These are phyloP conservation scores for Rasamsonia emersonii DNA, from an alignment of 2,329 filamentous ascomycete genomes.

Conservation along the genomic window DNA sequence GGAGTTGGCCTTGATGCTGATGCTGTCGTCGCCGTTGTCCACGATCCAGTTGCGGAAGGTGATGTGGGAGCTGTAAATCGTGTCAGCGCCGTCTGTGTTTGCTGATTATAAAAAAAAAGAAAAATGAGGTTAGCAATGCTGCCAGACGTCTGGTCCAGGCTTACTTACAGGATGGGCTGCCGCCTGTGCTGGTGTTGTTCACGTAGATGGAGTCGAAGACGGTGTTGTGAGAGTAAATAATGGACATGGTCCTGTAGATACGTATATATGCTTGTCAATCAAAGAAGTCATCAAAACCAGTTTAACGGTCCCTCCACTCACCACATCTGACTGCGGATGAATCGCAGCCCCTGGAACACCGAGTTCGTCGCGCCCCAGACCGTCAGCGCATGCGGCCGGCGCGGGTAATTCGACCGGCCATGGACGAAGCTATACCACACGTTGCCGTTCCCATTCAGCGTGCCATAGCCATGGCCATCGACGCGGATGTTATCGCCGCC, in stretches of 20 bases:
- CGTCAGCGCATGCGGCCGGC: conserved; percentile 22
- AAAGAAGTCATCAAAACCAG: too few relatives aligned
- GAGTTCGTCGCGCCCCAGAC: conserved; percentile 11
- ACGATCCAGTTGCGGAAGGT: conserved; percentile 44
- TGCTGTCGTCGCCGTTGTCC: conserved; percentile 46
- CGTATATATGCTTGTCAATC: not conserved
- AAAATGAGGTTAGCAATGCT: too few relatives aligned
- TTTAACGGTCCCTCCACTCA: too few relatives aligned
- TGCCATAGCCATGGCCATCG: conserved; percentile 41
- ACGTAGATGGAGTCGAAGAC: conserved; percentile 45
- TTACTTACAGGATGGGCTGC: too few relatives aligned
- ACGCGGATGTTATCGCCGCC: conserved; percentile 43
- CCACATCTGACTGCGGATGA: conserved; percentile 53
- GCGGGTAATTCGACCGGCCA: conserved; percentile 21
- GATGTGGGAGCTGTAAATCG: conserved; percentile 45
- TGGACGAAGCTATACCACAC: conserved; percentile 30
- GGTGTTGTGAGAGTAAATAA: conserved; percentile 41
- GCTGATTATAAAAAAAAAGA: conserved; percentile 12
- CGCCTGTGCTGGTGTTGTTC: conserved; percentile 32
- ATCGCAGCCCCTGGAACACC: conserved; percentile 13
- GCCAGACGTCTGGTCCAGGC: too few relatives aligned
- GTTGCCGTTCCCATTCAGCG: conserved; percentile 39
- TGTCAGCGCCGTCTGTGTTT: conserved; percentile 46
- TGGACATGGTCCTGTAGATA: conserved; percentile 39
- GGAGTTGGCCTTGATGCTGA: conserved; percentile 48